Percentiles rank a stretch among this genome's conserved stretches.
Evolutionary conservation across 108 stramenopile genomes (phyloP).

Genomic region (Cylindrotheca fusiformis): DNA sequence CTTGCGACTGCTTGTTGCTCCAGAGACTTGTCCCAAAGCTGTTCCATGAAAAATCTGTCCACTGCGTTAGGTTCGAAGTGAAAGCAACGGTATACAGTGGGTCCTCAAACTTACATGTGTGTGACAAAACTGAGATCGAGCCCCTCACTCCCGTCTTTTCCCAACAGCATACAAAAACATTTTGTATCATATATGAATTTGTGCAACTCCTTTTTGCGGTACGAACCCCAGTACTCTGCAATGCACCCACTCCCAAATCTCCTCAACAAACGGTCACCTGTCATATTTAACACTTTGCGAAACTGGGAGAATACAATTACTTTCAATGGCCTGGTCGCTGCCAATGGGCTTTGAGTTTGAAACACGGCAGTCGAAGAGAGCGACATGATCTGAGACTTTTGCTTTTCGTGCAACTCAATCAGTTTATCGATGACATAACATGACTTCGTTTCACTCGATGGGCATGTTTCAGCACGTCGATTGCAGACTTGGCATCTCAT

Average conservation of each 20-base stretch:
- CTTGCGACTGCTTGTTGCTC: conserved; percentile 85
- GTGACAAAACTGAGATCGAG: conserved; percentile 94
- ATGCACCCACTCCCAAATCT: conserved; percentile 69
- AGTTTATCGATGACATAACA: conserved; percentile 62
- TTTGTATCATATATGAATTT: conserved; percentile 54
- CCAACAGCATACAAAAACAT: conserved; percentile 84
- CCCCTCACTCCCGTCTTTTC: conserved; percentile 89
- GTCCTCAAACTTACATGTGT: conserved; percentile 40
- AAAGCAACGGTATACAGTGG: neutral
- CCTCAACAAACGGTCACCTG: conserved; percentile 62
- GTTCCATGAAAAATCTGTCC: conserved; percentile 81
- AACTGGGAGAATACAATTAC: conserved; percentile 86
- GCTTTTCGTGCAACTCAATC: conserved; percentile 10
- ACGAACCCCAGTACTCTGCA: conserved; percentile 72
- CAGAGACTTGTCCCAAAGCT: conserved; percentile 74
- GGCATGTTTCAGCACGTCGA: conserved; percentile 52
- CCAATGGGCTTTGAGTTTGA: neutral
- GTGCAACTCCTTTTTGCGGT: conserved; percentile 51
- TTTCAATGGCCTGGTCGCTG: conserved; percentile 51
- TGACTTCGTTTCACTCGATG: conserved; percentile 68
- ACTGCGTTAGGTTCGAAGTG: neutral
- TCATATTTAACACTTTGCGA: conserved; percentile 60
- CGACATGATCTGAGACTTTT: neutral
- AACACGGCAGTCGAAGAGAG: neutral
- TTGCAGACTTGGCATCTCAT: conserved; percentile 54